phyloP scores from a whole-genome alignment of 1,284 basidiomycete species.

The Rhodotorula sp. region DNA sequence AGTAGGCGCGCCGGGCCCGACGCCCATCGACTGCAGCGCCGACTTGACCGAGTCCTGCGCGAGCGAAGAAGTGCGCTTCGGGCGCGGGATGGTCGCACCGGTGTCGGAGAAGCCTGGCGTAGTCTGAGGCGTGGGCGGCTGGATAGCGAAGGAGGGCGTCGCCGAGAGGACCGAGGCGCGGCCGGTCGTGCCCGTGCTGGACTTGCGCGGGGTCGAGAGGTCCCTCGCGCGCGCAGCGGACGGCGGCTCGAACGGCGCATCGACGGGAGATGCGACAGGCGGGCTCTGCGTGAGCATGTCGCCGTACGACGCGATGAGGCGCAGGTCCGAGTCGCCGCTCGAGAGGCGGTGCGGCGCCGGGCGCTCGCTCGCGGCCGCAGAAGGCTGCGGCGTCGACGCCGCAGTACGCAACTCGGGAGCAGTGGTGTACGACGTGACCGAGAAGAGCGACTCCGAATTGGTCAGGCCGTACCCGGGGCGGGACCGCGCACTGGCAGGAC shows the following conservation, averaged over 20 bases:
- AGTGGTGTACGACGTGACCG: slow-evolving; percentile 16
- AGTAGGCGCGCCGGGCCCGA: not conserved
- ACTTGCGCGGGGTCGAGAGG: not conserved
- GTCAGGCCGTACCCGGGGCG: not conserved
- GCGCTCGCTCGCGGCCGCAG: not conserved
- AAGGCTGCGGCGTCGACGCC: not conserved
- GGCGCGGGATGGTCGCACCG: not conserved
- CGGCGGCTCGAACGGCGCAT: not conserved
- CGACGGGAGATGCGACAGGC: slow-evolving; percentile 1
- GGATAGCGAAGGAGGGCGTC: slow-evolving; percentile 25
- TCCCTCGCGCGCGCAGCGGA: not conserved
- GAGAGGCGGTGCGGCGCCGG: slow-evolving; percentile 12
- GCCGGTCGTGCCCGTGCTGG: not conserved
- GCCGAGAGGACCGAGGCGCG: not conserved
- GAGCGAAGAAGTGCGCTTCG: slow-evolving; percentile 17
- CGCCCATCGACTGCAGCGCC: slow-evolving; percentile 16
- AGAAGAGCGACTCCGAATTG: slow-evolving; percentile 5
- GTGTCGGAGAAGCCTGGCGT: slow-evolving; percentile 1
- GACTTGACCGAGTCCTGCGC: slow-evolving; percentile 14
- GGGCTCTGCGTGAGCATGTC: slow-evolving; percentile 18
- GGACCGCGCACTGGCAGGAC: no score
- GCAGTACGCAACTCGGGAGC: slow-evolving; percentile 8
- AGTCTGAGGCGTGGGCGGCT: slow-evolving; percentile 34
- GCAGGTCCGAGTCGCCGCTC: slow-evolving; percentile 32
- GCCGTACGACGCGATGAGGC: slow-evolving; percentile 35